Evolutionary conservation across 148 eudicot genomes (phyloP).

Genomic region (Rhododendron ovatum): DNA sequence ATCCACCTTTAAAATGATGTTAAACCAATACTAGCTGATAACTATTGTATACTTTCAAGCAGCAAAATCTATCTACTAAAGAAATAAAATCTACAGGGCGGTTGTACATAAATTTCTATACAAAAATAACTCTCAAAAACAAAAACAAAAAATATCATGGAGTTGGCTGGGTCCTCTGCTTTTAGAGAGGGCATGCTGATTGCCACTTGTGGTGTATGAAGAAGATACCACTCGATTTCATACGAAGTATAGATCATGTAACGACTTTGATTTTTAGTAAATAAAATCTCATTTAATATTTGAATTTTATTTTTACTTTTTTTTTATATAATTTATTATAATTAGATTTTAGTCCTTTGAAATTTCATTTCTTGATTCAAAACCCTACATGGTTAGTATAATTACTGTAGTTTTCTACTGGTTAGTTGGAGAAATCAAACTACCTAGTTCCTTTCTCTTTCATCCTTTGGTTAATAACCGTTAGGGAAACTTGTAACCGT

Average conservation of each 20-base stretch:
- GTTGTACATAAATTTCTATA: background rate
- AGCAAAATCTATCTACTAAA: background rate
- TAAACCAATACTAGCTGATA: background rate
- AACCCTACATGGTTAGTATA: no score
- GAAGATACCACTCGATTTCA: background rate
- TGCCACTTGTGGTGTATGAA: background rate
- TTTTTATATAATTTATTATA: no score
- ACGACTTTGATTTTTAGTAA: no score
- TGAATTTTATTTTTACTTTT: no score
- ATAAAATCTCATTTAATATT: no score
- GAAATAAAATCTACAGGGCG: background rate
- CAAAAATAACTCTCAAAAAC: background rate
- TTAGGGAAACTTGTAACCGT: no score
- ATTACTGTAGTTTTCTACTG: no score
- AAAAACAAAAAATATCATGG: background rate
- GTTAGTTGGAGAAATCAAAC: no score
- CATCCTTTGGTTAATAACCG: no score
- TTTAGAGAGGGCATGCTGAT: background rate
- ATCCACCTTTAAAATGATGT: background rate
- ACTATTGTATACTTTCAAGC: background rate
- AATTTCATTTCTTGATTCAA: no score
- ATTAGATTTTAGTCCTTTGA: no score
- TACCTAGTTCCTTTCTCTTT: no score
- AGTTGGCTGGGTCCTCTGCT: background rate
- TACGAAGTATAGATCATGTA: background rate